phyloP scores from a whole-genome alignment of 805 yeast genomes.

The Nakazawaea pomicola region DNA sequence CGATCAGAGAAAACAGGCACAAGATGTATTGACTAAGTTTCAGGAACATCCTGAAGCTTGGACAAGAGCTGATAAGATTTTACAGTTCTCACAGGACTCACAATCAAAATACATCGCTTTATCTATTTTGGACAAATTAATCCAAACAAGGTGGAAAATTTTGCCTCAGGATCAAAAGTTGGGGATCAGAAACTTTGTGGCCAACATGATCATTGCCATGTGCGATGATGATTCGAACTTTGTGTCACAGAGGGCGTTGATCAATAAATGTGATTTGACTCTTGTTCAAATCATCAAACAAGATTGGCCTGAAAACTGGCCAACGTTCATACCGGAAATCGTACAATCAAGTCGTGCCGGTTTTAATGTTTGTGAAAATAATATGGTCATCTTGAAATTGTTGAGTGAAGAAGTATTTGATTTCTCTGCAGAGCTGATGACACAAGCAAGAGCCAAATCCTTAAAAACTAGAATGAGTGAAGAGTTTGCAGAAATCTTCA shows the following conservation, averaged over 20 bases:
- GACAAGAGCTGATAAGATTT: slow-evolving; percentile 87
- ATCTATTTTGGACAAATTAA: slow-evolving; percentile 82
- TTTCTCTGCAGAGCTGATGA: slow-evolving; percentile 91
- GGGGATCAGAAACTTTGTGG: slow-evolving; percentile 91
- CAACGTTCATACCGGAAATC: slow-evolving; percentile 90
- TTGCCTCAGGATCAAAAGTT: slow-evolving; percentile 83
- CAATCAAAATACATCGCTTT: slow-evolving; percentile 92
- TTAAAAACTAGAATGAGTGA: slow-evolving; percentile 80
- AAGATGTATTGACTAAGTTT: slow-evolving; percentile 66
- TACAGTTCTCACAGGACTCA: slow-evolving; percentile 71
- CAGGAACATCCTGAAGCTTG: slow-evolving; percentile 95
- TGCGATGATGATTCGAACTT: slow-evolving; percentile 79
- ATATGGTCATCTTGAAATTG: slow-evolving; percentile 86
- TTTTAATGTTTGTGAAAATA: slow-evolving; percentile 93
- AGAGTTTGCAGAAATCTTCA: slow-evolving; percentile 91
- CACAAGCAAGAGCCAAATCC: slow-evolving; percentile 86
- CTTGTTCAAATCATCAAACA: slow-evolving; percentile 92
- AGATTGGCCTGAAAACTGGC: slow-evolving; percentile 99
- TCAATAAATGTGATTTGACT: slow-evolving; percentile 90
- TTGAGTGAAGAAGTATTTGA: slow-evolving; percentile 96
- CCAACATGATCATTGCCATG: slow-evolving; percentile 87
- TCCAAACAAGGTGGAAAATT: slow-evolving; percentile 90
- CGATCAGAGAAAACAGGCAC: slow-evolving; percentile 67
- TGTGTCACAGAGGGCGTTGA: slow-evolving; percentile 69
- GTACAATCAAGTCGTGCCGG: slow-evolving; percentile 80